Conservation (phyloP, 225 moss, liverwort and hornwort genomes). For the Lunularia cruciata region DNA sequence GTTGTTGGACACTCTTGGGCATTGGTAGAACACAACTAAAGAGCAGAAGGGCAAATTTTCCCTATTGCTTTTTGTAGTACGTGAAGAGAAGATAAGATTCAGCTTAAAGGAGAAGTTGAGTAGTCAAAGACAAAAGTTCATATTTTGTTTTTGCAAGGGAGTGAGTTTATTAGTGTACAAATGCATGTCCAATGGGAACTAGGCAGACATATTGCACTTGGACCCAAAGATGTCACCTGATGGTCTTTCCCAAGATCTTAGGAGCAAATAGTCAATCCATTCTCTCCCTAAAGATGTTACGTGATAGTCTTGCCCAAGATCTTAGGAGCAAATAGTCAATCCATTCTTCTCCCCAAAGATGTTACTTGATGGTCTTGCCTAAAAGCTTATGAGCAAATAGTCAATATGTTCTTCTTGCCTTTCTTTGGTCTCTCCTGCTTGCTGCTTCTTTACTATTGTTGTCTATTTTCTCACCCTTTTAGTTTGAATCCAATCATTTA, state of each 20-base stretch:
- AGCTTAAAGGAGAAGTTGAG: not conserved
- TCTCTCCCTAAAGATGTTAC: slow-evolving; percentile 6
- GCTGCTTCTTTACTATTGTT: too few relatives aligned
- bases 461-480: too few relatives aligned
- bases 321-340: slow-evolving; percentile 9
- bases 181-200: slow-evolving; percentile 44
- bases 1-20: too few relatives aligned
- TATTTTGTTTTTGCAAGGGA: slow-evolving; percentile 30
- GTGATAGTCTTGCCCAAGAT: not conserved
- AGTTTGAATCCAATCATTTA: too few relatives aligned
- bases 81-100: not conserved
- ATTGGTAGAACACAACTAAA: too few relatives aligned
- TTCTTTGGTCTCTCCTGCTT: too few relatives aligned
- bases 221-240: slow-evolving; percentile 6
- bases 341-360: too few relatives aligned
- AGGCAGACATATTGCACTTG: slow-evolving; percentile 35
- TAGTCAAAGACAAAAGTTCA: slow-evolving; percentile 12
- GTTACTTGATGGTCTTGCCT: not conserved
- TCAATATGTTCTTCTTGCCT: too few relatives aligned
- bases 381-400: slow-evolving; percentile 2
- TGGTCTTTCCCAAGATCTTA: not conserved
- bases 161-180: slow-evolving; percentile 41
- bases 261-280: slow-evolving; percentile 2
- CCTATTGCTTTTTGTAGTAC: too few relatives aligned
- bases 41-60: too few relatives aligned